Evolutionary conservation across 2,329 filamentous ascomycete genomes (phyloP).

Genomic region (Fusarium sublunatum): DNA sequence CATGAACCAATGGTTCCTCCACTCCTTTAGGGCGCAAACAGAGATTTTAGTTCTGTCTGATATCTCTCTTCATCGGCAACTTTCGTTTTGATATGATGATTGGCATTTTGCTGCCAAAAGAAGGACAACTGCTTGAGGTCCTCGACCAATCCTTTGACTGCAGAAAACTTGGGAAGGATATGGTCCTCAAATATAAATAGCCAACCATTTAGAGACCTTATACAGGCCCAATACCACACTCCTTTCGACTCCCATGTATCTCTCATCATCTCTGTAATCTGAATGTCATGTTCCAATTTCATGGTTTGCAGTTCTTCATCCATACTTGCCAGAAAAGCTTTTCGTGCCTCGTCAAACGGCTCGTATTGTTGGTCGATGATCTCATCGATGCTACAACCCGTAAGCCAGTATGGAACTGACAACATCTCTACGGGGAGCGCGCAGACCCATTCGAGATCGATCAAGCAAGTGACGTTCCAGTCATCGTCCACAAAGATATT

Average conservation of each 20-base stretch:
- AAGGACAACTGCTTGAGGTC: slow-evolving; percentile 25
- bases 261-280: slow-evolving; percentile 28
- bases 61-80: slow-evolving; percentile 33
- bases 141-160: slow-evolving; percentile 16
- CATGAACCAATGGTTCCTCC: neutral
- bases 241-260: slow-evolving; percentile 35
- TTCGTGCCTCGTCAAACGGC: slow-evolving; percentile 22
- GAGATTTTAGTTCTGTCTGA: slow-evolving; percentile 19
- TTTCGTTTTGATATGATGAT: slow-evolving; percentile 16
- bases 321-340: slow-evolving; percentile 27
- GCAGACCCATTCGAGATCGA: slow-evolving; percentile 52
- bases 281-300: slow-evolving; percentile 23
- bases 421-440: slow-evolving; percentile 49
- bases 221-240: slow-evolving; percentile 40
- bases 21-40: slow-evolving; percentile 2
- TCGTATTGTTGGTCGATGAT: slow-evolving; percentile 29
- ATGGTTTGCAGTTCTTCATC: slow-evolving; percentile 19
- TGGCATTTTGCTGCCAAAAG: slow-evolving; percentile 25
- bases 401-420: slow-evolving; percentile 50
- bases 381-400: slow-evolving; percentile 35
- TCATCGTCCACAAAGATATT: slow-evolving; percentile 52
- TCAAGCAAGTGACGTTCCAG: slow-evolving; percentile 49
- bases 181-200: slow-evolving; percentile 39
- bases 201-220: slow-evolving; percentile 36
- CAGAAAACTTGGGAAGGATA: slow-evolving; percentile 30